These are phyloP conservation scores for Aspergillus glaucus DNA, from an alignment of 2,329 filamentous ascomycete genomes.

Conservation along the genomic window DNA sequence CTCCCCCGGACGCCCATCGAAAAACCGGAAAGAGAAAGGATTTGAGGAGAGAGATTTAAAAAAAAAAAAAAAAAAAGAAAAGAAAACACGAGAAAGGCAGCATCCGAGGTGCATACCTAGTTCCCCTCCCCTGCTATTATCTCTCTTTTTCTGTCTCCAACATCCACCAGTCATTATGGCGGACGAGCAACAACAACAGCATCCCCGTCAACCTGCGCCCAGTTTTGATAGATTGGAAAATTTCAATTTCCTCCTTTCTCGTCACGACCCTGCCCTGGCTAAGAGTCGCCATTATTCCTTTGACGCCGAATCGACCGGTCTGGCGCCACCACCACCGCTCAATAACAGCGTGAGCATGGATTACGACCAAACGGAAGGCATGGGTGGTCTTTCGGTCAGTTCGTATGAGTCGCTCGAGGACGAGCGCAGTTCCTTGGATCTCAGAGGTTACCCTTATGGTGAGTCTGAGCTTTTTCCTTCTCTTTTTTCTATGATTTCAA, in stretches of 20 bases:
- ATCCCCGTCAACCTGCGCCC: constrained; percentile 19
- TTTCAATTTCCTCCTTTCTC: constrained; percentile 32
- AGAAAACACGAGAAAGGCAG: constrained; percentile 1
- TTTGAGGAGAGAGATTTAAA: constrained; percentile 4
- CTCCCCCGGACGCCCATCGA: neutral
- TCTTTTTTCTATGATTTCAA: constrained; percentile 13
- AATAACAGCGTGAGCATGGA: constrained; percentile 30
- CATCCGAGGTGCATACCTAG: neutral
- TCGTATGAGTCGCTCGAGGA: constrained; percentile 38
- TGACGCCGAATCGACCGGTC: constrained; percentile 27
- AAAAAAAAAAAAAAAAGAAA: constrained; percentile 9
- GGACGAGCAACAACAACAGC: constrained; percentile 20
- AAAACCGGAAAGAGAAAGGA: constrained; percentile 5
- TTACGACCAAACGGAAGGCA: constrained; percentile 36
- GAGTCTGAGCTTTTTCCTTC: constrained; percentile 19
- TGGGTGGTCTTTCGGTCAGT: constrained; percentile 36
- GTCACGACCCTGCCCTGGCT: constrained; percentile 24
- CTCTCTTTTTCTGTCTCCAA: constrained; percentile 3
- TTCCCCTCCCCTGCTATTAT: constrained; percentile 3
- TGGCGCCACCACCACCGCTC: constrained; percentile 17
- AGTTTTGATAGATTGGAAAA: constrained; percentile 31
- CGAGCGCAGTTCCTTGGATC: constrained; percentile 32
- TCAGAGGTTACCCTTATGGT: constrained; percentile 35
- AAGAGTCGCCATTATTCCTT: constrained; percentile 34
- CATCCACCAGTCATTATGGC: constrained; percentile 20